A percentile compares a stretch with the other conserved stretches of the same genome.
phyloP scores from a whole-genome alignment of 257 asterid genomes.

The Coffea canephora region DNA sequence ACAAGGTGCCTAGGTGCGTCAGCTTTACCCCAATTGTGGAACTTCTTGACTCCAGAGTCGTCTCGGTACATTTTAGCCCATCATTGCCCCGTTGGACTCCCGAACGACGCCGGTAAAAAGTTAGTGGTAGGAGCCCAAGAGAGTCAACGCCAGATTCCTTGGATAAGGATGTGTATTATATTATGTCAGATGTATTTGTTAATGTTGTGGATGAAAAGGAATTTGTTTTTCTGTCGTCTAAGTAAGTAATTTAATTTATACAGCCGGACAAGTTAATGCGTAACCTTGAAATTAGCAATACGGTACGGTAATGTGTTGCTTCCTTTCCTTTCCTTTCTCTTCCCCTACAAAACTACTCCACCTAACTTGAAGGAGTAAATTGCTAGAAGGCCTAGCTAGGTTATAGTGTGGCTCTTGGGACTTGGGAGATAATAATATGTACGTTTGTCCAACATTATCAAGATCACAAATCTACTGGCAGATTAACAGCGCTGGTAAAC shows the following conservation, averaged over 20 bases:
- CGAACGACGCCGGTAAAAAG: constrained; percentile 51
- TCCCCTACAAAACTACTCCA: background rate
- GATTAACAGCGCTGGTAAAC: background rate
- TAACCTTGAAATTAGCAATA: background rate
- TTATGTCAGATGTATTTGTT: constrained; percentile 38
- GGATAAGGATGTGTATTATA: constrained; percentile 37
- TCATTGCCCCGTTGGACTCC: constrained; percentile 87
- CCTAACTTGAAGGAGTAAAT: background rate
- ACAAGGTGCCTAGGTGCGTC: constrained; percentile 92
- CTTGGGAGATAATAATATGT: no score
- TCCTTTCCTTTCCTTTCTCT: background rate
- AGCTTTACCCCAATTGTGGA: constrained; percentile 82
- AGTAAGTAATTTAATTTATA: constrained; percentile 40
- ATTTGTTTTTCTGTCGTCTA: constrained; percentile 37
- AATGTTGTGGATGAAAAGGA: constrained; percentile 28
- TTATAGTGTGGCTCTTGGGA: no score
- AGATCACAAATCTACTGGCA: no score
- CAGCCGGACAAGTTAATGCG: constrained; percentile 15
- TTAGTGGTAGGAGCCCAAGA: constrained; percentile 6
- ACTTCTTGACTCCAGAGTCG: constrained; percentile 83
- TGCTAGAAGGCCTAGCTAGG: no score
- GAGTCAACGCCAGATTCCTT: constrained; percentile 33
- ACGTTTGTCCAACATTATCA: no score
- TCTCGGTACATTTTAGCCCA: constrained; percentile 80
- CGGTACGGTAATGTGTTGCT: background rate